These are phyloP conservation scores for Zygoascus sp. DNA, from an alignment of 1,139 yeast genomes.

Conservation along the genomic window DNA sequence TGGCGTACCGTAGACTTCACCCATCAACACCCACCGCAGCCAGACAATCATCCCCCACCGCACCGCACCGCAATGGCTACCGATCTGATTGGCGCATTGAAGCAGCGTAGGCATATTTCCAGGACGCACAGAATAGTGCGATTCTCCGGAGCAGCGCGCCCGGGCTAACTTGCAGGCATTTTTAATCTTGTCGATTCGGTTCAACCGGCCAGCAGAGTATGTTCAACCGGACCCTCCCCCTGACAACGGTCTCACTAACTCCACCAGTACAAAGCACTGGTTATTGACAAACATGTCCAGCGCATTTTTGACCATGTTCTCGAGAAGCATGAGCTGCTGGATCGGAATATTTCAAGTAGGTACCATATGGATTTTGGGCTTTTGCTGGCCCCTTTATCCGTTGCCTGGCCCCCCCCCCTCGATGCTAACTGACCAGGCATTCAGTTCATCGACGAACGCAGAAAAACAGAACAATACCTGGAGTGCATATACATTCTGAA, in stretches of 20 bases:
- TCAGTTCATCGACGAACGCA: slow-evolving; percentile 49
- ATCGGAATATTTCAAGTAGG: slow-evolving; percentile 36
- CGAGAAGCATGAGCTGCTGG: slow-evolving; percentile 38
- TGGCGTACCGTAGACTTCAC: not conserved
- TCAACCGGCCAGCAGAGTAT: slow-evolving; percentile 31
- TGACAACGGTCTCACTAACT: slow-evolving; percentile 8
- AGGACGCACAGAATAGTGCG: too few species aligned
- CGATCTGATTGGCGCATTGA: slow-evolving; percentile 21
- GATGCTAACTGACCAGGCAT: slow-evolving; percentile 35
- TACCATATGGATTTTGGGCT: not conserved
- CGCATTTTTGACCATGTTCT: slow-evolving; percentile 36
- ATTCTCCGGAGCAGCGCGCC: too few species aligned
- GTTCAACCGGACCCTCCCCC: slow-evolving; percentile 11
- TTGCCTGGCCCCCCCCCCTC: too few species aligned
- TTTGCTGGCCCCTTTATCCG: not conserved
- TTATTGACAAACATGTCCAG: slow-evolving; percentile 39
- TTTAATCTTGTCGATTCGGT: slow-evolving; percentile 33
- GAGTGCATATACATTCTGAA: slow-evolving; percentile 60
- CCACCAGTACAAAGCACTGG: slow-evolving; percentile 42
- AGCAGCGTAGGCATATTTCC: slow-evolving; percentile 20
- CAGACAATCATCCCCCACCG: not conserved
- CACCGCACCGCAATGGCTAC: slow-evolving; percentile 16
- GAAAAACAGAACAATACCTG: slow-evolving; percentile 47
- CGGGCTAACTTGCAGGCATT: slow-evolving; percentile 22
- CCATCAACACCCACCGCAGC: not conserved